Base-by-base conservation (phyloP, 805 yeast genomes). In the Naumovozyma dairenensis region DNA sequence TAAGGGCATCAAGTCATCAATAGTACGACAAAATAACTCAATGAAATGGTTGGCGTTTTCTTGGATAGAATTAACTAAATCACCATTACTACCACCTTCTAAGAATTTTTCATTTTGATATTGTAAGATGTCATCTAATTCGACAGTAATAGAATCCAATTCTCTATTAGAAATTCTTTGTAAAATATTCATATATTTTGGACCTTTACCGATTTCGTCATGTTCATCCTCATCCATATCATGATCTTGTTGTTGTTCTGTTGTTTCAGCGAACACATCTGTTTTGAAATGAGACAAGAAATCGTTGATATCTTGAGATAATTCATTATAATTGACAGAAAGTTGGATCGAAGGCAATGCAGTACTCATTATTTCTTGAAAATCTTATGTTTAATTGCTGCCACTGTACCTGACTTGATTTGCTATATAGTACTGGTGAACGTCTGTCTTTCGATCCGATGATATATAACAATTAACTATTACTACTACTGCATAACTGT, bases 131-230 rank as follows among this genome's bases (percentile, higher is more conserved):
- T 92, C 99, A 55, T 92, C 94, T 33, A 92, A 66, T 39, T 85
- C 95, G 30, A 92, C 68, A 35, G 65, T 65, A 15, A 92, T 49
- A 1, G 85, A 73, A 21, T 80, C 65, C 19, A 66, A 42, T 44
- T 87, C 86, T 50, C 98, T 73, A 57, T 93, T 85, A 38, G 96
- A 86, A 21, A 92, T 70, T 44, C 74, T 65, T 52, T 85, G 95
- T 29, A 92, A 63, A 5, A 80, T 44, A 21, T 63, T 65, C 76
- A 80, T 63, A 60, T 92, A 92, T 57, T 92, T 92, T 16, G 80
- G 77, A 21, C 78, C 79, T 24, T 50, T 49, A 29, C 58, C 63
- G 12, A 59, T 34, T 16, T 38, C 54, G 28, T 51, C 57, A 17
- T 48, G 53, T 31, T 57, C 59, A 5, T 42, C 44, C 16, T 36